Evolutionary conservation across 305 asterid species (phyloP), one percentile per base, ranked within the genome.

Genomic region (Fraxinus dipetala): DNA sequence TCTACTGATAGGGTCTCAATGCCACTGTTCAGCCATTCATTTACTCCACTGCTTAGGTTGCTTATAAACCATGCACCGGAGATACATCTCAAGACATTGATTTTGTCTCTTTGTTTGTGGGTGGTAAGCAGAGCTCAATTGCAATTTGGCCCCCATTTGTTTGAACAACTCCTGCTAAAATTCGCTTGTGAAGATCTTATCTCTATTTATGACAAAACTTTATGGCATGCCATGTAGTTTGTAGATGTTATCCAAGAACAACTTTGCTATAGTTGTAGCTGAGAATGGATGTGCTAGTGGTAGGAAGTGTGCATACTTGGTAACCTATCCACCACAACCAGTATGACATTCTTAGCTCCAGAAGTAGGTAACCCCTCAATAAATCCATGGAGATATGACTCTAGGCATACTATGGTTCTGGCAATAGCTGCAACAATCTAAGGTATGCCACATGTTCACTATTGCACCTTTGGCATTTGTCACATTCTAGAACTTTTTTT

Each of bases 311-410:
- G 3, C 2, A 13, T 72, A 14, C 22, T 72, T 16, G 18, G 61
- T 51, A 73, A 32, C n/a, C 28, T 73, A n/a, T 73, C 77, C 20
- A 73, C 77, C 24, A 73, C 51, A 8, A 73, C 77, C 26, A 73
- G n/a, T 8, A 35, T 32, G 8, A 9, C 8, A 35, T 35, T 16
- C 24, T 73, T 35, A 7, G 48, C 77, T 6, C 34, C 51, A 73
- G 56, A 32, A 4, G 10, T 73, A 3, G 56, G 77, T 5, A 73
- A 35, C 10, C 7, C 56, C 5, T 73, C 77, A 18, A 72, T 22
- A 22, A 75, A 38, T 75, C 78, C 61, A 75, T 75, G 2, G 63
- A n/a, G 6, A 75, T 40, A 24, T 40, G 61, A n/a, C 61, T n/a
- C 78, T 56, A 75, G 6, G 61, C 32, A 1, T 75, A 30, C 2